These are phyloP conservation scores for Sporothrix inflata DNA, from an alignment of 2,329 filamentous ascomycete genomes.

Conservation along the genomic window DNA sequence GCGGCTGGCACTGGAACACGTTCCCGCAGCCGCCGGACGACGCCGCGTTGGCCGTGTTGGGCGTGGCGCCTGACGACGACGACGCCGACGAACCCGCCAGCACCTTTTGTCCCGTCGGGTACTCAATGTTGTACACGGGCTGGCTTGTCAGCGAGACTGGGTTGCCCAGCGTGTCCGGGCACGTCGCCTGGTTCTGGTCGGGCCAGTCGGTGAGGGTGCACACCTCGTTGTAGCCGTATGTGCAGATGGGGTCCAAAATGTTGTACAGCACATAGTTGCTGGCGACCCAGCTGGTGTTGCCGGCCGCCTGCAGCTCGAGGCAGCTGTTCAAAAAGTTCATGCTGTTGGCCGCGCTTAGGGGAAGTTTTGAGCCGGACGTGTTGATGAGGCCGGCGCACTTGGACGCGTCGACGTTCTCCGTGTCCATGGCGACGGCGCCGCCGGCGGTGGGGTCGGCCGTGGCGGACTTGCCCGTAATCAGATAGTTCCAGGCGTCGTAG, in stretches of 20 bases:
- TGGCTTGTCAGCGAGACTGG: slow-evolving; percentile 42
- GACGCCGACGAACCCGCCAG: slow-evolving; percentile 38
- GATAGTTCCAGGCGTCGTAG: slow-evolving; percentile 64
- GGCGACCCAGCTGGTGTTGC: slow-evolving; percentile 50
- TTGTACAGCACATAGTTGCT: slow-evolving; percentile 55
- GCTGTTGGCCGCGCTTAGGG: slow-evolving; percentile 52
- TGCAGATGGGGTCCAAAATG: slow-evolving; percentile 54
- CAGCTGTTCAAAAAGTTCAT: slow-evolving; percentile 57
- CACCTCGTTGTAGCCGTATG: slow-evolving; percentile 50
- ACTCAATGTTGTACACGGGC: slow-evolving; percentile 53
- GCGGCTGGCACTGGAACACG: slow-evolving; percentile 7
- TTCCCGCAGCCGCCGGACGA: background rate
- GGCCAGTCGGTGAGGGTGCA: slow-evolving; percentile 52
- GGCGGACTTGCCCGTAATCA: slow-evolving; percentile 51
- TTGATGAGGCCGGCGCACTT: slow-evolving; percentile 55
- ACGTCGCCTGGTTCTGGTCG: slow-evolving; percentile 50
- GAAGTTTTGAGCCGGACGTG: slow-evolving; percentile 42
- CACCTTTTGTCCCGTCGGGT: slow-evolving; percentile 49
- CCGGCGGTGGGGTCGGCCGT: slow-evolving; percentile 50
- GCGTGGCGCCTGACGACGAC: slow-evolving; percentile 2
- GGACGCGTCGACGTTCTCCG: slow-evolving; percentile 48
- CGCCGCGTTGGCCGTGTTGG: background rate
- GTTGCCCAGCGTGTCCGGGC: slow-evolving; percentile 48
- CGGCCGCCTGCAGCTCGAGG: slow-evolving; percentile 40
- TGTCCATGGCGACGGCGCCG: slow-evolving; percentile 53